These are phyloP conservation scores for Tolypocladium tundrense DNA, from an alignment of 2,329 filamentous ascomycete genomes.

Conservation along the genomic window DNA sequence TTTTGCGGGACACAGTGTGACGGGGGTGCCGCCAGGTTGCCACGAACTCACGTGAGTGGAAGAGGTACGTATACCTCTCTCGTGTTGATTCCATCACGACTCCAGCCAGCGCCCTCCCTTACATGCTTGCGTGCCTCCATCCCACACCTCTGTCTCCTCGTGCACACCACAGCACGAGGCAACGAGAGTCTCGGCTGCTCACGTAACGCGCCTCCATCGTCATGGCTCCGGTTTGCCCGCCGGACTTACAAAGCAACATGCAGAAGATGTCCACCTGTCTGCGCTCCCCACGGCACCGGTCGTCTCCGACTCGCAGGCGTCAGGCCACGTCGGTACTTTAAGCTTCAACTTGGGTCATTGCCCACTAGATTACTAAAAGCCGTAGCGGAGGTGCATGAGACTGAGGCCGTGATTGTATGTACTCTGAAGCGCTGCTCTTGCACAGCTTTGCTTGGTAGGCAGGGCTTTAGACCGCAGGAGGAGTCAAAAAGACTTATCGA, in stretches of 20 bases:
- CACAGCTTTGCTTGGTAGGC: no score
- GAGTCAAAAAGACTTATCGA: no score
- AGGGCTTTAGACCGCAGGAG: no score
- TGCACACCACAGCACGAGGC: background rate
- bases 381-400: no score
- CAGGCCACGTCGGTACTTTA: background rate
- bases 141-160: background rate
- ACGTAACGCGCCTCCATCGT: background rate
- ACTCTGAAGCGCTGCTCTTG: background rate
- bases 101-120: no score
- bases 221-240: background rate
- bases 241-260: background rate
- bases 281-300: background rate
- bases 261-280: background rate
- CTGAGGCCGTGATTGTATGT: no score
- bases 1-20: slow-evolving; percentile 22
- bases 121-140: background rate
- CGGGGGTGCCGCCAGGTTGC: slow-evolving; percentile 25
- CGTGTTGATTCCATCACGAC: background rate
- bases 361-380: background rate
- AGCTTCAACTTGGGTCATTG: background rate
- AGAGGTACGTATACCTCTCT: background rate
- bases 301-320: background rate
- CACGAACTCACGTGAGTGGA: slow-evolving; percentile 33
- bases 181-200: background rate